Evolutionary conservation across 129 eudicot genomes (phyloP), one percentile per base, ranked within the genome.

Genomic region (Flaveria trinervia): DNA sequence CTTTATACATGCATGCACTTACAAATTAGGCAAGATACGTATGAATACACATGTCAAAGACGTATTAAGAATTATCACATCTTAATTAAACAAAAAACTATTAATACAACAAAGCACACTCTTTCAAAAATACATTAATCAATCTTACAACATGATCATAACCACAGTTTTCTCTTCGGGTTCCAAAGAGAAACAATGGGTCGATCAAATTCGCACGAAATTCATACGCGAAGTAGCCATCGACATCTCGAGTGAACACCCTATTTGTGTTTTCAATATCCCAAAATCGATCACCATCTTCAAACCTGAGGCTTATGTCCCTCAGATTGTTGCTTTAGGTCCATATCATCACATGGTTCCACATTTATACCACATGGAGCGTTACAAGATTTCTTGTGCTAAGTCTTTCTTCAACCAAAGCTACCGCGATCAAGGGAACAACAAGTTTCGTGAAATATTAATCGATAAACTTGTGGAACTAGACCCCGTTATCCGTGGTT

Each of bases 231-330:
- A 86, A 59, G 70, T 76, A 3, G 16, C 72, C 18, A 70, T 83
- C 5, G 72, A 79, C 45, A 76, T 83, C 3, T 60, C 73, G n/a
- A 57, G 73, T 3, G 46, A 16, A 23, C 72, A 72, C 68, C 85
- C 83, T 4, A 72, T 75, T 16, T 80, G 68, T 55, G 77, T 83
- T n/a, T 83, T 83, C 71, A 71, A 4, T 11, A 75, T 86, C 16
- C 85, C 87, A 10, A 74, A 52, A 54, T 57, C 79, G 0, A 20
- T 86, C 25, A 54, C 71, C 45, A 39, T 33, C 7, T 57, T 81
- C 44, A 83, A 77, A 30, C 85, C 90, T 3, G 83, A 83, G 22
- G 87, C 90, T 30, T 86, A 86, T 69, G 12, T 75, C 54, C 89
- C 89, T 36, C 80, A 82, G 26, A 50, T 48, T 23, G 60, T 82